Evolutionary conservation across 2,329 filamentous ascomycete genomes (phyloP).

Genomic region (Calonectria hongkongensis): DNA sequence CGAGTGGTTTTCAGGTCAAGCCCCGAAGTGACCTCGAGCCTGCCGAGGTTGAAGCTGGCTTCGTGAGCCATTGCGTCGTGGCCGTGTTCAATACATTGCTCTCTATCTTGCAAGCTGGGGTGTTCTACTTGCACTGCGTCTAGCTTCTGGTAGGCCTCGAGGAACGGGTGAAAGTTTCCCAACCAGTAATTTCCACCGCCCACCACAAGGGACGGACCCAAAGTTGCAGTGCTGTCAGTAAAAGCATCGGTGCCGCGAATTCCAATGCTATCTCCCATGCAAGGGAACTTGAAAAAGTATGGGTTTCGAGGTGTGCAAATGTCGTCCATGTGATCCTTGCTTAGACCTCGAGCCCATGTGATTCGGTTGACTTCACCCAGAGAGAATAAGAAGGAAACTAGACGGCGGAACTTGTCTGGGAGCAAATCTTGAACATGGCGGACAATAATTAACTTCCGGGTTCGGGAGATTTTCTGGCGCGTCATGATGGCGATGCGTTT

Average conservation of each 20-base stretch:
- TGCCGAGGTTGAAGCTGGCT: slow-evolving; percentile 59
- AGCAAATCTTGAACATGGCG: slow-evolving; percentile 65
- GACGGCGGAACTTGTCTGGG: slow-evolving; percentile 56
- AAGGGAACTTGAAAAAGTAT: slow-evolving; percentile 64
- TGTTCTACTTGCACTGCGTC: slow-evolving; percentile 60
- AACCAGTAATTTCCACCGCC: slow-evolving; percentile 64
- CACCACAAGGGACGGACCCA: slow-evolving; percentile 64
- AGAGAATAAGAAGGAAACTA: slow-evolving; percentile 62
- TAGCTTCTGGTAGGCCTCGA: slow-evolving; percentile 58
- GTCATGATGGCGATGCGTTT: slow-evolving; percentile 66
- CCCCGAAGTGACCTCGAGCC: slow-evolving; percentile 63
- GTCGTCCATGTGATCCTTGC: slow-evolving; percentile 62
- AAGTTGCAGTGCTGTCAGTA: slow-evolving; percentile 63
- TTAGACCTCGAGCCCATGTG: slow-evolving; percentile 64
- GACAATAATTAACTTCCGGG: slow-evolving; percentile 62
- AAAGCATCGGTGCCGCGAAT: slow-evolving; percentile 54
- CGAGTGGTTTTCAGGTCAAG: slow-evolving; percentile 65
- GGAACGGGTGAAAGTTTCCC: slow-evolving; percentile 66
- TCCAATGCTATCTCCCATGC: slow-evolving; percentile 69
- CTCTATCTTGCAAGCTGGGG: slow-evolving; percentile 64
- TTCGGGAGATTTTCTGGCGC: slow-evolving; percentile 56
- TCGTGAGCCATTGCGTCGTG: slow-evolving; percentile 61
- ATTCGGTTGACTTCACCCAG: slow-evolving; percentile 60
- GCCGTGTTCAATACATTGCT: slow-evolving; percentile 57
- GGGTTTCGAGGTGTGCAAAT: slow-evolving; percentile 65